These are phyloP conservation scores for Phytopythium sindhum DNA, from an alignment of 352 stramenopile genomes.

Conservation along the genomic window DNA sequence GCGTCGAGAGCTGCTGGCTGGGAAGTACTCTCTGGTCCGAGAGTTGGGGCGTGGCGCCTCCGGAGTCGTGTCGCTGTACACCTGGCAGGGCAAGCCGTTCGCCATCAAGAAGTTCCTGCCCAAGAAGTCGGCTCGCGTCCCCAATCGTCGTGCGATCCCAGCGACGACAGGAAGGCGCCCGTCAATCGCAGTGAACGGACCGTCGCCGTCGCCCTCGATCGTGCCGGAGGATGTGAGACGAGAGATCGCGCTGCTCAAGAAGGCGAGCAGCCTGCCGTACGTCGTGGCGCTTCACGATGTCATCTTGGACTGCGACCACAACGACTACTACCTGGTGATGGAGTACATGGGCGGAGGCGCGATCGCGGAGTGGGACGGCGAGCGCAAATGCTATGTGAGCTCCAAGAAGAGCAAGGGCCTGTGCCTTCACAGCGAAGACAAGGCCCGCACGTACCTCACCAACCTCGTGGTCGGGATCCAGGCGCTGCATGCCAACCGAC, in stretches of 20 bases:
- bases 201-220: not conserved
- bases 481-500: conserved; percentile 65
- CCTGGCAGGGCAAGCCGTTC: conserved; percentile 58
- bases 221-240: conserved; percentile 61
- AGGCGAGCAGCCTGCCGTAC: conserved; percentile 59
- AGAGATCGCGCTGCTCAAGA: conserved; percentile 77
- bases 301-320: conserved; percentile 58
- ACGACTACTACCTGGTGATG: conserved; percentile 76
- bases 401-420: conserved; percentile 33
- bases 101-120: conserved; percentile 71
- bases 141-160: conserved; percentile 42
- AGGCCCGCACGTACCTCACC: conserved; percentile 48
- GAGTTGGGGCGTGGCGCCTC: conserved; percentile 71
- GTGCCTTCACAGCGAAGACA: conserved; percentile 39
- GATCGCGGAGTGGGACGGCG: conserved; percentile 72
- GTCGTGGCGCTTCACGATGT: conserved; percentile 73
- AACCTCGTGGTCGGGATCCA: conserved; percentile 67
- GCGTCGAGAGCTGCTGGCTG: conserved; percentile 53
- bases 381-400: conserved; percentile 59
- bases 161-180: conserved; percentile 13
- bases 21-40: conserved; percentile 64
- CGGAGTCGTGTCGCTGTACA: conserved; percentile 70
- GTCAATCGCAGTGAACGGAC: not conserved
- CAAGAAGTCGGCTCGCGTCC: conserved; percentile 46
- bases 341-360: conserved; percentile 82